These are phyloP conservation scores for Sordaria brevicollis DNA, from an alignment of 495 filamentous ascomycete species.

Conservation along the genomic window DNA sequence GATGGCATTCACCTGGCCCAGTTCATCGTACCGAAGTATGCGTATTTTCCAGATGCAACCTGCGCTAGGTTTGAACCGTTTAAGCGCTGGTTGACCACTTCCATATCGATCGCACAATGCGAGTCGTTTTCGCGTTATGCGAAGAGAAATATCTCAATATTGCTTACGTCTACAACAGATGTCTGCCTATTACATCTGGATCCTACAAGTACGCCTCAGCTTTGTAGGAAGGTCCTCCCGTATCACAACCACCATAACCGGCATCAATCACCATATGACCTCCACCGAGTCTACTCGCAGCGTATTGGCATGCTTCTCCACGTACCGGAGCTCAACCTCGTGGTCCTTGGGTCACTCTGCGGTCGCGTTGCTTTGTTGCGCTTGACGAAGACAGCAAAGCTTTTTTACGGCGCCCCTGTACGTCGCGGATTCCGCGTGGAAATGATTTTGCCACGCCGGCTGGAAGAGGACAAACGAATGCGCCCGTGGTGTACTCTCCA, in stretches of 20 bases:
- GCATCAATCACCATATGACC: constrained; percentile 23
- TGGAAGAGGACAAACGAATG: constrained; percentile 25
- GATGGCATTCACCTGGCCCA: constrained; percentile 8
- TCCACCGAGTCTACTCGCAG: constrained; percentile 38
- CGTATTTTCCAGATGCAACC: background rate
- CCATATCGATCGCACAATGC: background rate
- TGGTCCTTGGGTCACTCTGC: constrained; percentile 60
- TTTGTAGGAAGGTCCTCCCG: constrained; percentile 36
- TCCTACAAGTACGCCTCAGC: constrained; percentile 22
- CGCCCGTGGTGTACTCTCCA: constrained; percentile 29
- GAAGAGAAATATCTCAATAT: constrained; percentile 24
- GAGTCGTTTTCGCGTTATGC: constrained; percentile 1
- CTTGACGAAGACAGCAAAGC: constrained; percentile 48
- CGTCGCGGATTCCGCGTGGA: constrained; percentile 34
- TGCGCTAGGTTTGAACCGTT: background rate
- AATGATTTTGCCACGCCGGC: constrained; percentile 28
- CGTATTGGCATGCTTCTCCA: constrained; percentile 68
- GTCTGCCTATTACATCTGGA: constrained; percentile 47
- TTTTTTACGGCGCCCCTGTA: constrained; percentile 10
- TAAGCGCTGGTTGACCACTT: background rate
- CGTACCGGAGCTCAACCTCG: constrained; percentile 68
- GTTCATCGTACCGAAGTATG: constrained; percentile 16
- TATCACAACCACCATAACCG: constrained; percentile 37
- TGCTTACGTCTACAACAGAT: constrained; percentile 49
- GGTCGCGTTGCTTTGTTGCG: constrained; percentile 69